Conservation (phyloP, 108 stramenopile species). For the Skeletonema costatum region DNA sequence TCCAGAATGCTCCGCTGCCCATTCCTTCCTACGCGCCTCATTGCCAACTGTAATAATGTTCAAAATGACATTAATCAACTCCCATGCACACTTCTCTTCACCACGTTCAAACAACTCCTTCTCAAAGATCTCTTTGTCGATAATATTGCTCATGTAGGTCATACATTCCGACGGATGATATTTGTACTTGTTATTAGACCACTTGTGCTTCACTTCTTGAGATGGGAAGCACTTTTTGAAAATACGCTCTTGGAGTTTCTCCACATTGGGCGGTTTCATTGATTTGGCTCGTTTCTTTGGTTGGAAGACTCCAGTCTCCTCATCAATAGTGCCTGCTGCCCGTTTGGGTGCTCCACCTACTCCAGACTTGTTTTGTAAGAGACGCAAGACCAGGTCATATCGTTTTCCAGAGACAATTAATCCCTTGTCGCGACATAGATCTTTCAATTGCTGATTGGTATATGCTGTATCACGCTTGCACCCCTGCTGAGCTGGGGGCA, state of each 20-base stretch:
- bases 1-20: background rate
- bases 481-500: conserved; percentile 7
- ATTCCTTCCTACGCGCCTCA: conserved; percentile 4
- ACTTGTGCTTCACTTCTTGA: conserved; percentile 4
- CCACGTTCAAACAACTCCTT: conserved; percentile 24
- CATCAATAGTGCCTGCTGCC: conserved; percentile 11
- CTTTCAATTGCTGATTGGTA: conserved; percentile 8
- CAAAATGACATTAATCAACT: conserved; percentile 7
- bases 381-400: conserved; percentile 18
- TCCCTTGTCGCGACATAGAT: conserved; percentile 13
- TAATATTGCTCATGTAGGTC: conserved; percentile 4
- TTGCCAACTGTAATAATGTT: background rate
- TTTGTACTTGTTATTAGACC: conserved; percentile 24
- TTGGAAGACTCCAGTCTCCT: conserved; percentile 12
- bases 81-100: conserved; percentile 16
- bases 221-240: conserved; percentile 19
- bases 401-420: conserved; percentile 11
- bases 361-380: conserved; percentile 14
- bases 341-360: conserved; percentile 4
- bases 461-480: conserved; percentile 10
- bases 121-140: conserved; percentile 18
- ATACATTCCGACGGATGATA: conserved; percentile 14
- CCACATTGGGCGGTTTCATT: conserved; percentile 14
- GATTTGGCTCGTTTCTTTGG: conserved; percentile 14
- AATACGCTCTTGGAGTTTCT: conserved; percentile 17